phyloP scores from a whole-genome alignment of 352 stramenopile species.

The Achlya hypogyna region DNA sequence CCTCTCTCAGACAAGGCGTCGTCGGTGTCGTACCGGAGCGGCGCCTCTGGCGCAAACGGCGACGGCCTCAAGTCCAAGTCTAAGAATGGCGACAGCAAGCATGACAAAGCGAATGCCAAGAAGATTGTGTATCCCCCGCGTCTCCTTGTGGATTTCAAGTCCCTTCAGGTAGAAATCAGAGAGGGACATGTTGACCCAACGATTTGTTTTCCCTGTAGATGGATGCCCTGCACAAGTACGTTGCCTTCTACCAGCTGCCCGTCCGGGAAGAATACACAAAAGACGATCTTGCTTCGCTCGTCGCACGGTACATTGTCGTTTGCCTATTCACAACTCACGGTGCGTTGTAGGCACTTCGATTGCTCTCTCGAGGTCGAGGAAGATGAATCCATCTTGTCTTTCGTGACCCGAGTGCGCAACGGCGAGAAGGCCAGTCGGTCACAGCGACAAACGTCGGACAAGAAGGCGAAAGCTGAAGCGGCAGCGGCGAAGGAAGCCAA shows the following conservation, averaged over 20 bases:
- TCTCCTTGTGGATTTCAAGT: conserved; percentile 81
- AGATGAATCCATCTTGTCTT: conserved; percentile 78
- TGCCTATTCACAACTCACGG: background rate
- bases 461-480: conserved; percentile 30
- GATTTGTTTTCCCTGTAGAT: conserved; percentile 29
- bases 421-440: conserved; percentile 51
- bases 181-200: background rate
- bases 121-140: conserved; percentile 47
- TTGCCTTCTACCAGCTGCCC: conserved; percentile 68
- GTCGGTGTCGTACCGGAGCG: background rate
- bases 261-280: conserved; percentile 49
- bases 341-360: conserved; percentile 45
- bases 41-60: too few species aligned
- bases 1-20: background rate
- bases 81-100: background rate
- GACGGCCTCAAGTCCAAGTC: conserved; percentile 2
- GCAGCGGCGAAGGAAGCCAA: conserved; percentile 43
- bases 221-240: conserved; percentile 64
- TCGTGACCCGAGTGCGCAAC: conserved; percentile 77
- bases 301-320: conserved; percentile 34
- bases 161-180: conserved; percentile 41
- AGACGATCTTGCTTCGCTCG: conserved; percentile 61
- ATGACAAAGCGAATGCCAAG: conserved; percentile 1
- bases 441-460: conserved; percentile 49
- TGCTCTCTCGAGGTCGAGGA: conserved; percentile 71